These are phyloP conservation scores for Chaetomiaceae sp. DNA, from an alignment of 2,329 filamentous ascomycete genomes.

Conservation along the genomic window DNA sequence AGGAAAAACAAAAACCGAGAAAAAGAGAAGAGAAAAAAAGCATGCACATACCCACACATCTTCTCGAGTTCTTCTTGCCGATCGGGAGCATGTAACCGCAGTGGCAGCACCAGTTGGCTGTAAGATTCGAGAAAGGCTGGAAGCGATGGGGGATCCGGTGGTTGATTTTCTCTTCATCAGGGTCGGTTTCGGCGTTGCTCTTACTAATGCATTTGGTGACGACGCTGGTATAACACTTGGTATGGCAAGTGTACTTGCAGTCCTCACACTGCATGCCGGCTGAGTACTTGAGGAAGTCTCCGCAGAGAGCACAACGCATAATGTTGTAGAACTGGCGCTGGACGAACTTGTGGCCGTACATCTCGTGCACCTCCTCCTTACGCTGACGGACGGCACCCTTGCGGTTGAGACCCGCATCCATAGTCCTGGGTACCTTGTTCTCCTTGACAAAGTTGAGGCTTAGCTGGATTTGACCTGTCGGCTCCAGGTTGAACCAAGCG, in stretches of 20 bases:
- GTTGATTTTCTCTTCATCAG: constrained; percentile 99
- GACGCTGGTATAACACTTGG: constrained; percentile 92
- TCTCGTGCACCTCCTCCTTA: constrained; percentile 97
- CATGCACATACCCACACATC: constrained; percentile 67
- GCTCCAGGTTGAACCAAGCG: constrained; percentile 95
- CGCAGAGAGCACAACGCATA: constrained; percentile 97
- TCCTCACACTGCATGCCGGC: constrained; percentile 99
- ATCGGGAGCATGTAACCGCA: constrained; percentile 95
- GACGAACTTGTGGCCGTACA: constrained; percentile 98
- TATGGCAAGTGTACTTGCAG: constrained; percentile 99
- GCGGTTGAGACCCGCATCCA: constrained; percentile 86
- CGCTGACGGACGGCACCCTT: constrained; percentile 95
- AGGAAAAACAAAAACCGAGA: no score
- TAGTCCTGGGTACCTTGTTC: constrained; percentile 72
- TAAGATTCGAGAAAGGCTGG: constrained; percentile 93
- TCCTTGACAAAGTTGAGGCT: constrained; percentile 91
- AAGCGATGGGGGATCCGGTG: constrained; percentile 98
- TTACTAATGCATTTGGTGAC: constrained; percentile 99
- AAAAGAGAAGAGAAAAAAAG: background rate
- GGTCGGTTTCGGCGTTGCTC: constrained; percentile 95
- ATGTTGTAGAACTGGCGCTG: constrained; percentile 99
- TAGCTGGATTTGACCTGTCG: constrained; percentile 86
- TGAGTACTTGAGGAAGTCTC: constrained; percentile 97
- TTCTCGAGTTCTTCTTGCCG: constrained; percentile 90
- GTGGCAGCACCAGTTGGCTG: constrained; percentile 98